These are phyloP conservation scores for Selaginella tamariscina DNA, from an alignment of 75 land plant species.

Conservation along the genomic window DNA sequence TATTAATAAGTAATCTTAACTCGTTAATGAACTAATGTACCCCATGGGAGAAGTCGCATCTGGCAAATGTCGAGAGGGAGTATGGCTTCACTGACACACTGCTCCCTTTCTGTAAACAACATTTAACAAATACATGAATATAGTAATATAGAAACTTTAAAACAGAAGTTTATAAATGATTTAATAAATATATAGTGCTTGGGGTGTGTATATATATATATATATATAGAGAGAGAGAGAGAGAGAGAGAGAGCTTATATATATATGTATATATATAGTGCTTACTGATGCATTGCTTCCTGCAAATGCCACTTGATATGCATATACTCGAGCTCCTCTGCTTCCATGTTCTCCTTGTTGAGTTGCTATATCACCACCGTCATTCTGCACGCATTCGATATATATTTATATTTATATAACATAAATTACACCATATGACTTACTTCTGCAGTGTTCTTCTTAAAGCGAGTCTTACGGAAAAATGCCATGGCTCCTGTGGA, in stretches of 20 bases:
- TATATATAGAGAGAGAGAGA: too few species aligned
- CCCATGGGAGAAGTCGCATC: constrained; percentile 7
- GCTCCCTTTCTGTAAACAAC: constrained; percentile 6
- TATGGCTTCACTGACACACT: constrained; percentile 1
- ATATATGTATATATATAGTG: too few species aligned
- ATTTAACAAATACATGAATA: neutral
- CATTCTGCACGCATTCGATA: neutral
- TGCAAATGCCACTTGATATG: constrained; percentile 14
- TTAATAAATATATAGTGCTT: too few species aligned
- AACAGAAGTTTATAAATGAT: too few species aligned
- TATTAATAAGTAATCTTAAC: too few species aligned
- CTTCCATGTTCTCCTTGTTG: constrained; percentile 8
- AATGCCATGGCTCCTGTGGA: neutral
- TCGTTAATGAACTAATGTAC: neutral
- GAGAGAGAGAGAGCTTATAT: too few species aligned
- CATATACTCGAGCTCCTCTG: constrained; percentile 16
- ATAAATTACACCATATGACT: neutral
- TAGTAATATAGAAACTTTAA: neutral
- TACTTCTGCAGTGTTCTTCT: constrained; percentile 9
- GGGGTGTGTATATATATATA: too few species aligned
- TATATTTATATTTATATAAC: neutral
- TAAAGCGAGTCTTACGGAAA: neutral
- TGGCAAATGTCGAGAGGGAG: neutral
- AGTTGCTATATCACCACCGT: constrained; percentile 14
- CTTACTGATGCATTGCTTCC: constrained; percentile 14